phyloP scores from a whole-genome alignment of 2,329 filamentous ascomycete species.

The Venturia oleaginea region DNA sequence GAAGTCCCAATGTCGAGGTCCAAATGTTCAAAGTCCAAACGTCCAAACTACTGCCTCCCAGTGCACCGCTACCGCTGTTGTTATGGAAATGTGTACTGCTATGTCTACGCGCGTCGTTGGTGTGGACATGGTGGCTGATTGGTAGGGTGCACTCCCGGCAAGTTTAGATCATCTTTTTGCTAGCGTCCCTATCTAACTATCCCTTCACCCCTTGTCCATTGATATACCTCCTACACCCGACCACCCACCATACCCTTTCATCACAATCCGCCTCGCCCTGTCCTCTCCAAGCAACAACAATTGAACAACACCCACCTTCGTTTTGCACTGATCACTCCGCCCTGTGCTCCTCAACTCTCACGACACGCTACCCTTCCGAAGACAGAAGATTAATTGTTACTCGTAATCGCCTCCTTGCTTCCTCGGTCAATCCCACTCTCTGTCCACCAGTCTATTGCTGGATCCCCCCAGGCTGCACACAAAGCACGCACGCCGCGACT shows the following conservation, averaged over 20 bases:
- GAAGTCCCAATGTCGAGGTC: too few relatives aligned
- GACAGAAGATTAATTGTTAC: neutral
- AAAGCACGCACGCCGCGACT: slow-evolving; percentile 6
- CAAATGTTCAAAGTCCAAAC: too few relatives aligned
- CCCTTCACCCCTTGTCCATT: neutral
- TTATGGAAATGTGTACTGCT: neutral
- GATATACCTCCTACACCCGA: slow-evolving; percentile 5
- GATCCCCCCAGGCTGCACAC: neutral
- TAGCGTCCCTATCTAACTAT: neutral
- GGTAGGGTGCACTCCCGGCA: neutral
- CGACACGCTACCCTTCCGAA: neutral
- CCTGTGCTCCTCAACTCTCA: neutral
- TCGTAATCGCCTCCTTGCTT: neutral
- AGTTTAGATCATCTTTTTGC: neutral
- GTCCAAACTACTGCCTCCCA: neutral
- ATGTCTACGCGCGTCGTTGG: neutral
- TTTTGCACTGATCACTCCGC: neutral
- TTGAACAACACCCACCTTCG: neutral
- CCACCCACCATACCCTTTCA: neutral
- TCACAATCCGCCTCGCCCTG: neutral
- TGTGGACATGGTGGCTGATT: neutral
- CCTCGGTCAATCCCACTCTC: neutral
- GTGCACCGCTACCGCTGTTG: neutral
- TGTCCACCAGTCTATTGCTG: neutral
- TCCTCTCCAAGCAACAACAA: neutral